Evolutionary conservation across 148 eudicot species (phyloP).

Genomic region (Dianthus caryophyllus): DNA sequence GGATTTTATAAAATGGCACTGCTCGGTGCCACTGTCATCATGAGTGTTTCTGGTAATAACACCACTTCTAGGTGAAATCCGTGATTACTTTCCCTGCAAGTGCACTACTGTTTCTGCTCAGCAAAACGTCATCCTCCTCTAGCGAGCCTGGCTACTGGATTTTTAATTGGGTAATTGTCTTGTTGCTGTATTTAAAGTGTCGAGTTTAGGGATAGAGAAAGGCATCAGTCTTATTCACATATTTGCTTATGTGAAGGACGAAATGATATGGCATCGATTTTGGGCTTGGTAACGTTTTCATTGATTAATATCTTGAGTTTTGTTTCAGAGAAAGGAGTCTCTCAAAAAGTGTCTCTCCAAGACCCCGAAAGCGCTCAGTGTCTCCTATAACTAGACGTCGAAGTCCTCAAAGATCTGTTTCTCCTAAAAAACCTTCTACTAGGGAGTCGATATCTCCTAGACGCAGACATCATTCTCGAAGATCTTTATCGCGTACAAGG

Average conservation of each 20-base stretch:
- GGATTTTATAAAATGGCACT: neutral
- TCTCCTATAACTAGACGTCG: slow-evolving; percentile 44
- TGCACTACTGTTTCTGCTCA: neutral
- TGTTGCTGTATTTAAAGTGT: too few relatives aligned
- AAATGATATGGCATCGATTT: neutral
- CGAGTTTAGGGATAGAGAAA: too few relatives aligned
- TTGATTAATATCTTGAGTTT: neutral
- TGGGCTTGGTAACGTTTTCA: neutral
- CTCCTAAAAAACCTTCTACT: slow-evolving; percentile 49
- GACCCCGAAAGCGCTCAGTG: slow-evolving; percentile 44
- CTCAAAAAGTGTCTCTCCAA: slow-evolving; percentile 64
- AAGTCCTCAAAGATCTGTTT: slow-evolving; percentile 45
- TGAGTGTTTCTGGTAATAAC: neutral
- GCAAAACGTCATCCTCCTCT: neutral
- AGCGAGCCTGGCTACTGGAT: neutral
- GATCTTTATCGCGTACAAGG: slow-evolving; percentile 39
- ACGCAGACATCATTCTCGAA: slow-evolving; percentile 28
- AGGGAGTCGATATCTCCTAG: slow-evolving; percentile 41
- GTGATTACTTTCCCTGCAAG: neutral
- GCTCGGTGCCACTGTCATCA: neutral
- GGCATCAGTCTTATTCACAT: neutral
- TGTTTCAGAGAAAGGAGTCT: slow-evolving; percentile 47
- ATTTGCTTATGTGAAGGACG: neutral
- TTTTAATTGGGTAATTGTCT: neutral
- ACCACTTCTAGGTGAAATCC: neutral